Conservation (phyloP, 495 filamentous ascomycete species). For the Aspergillus sclerotioniger region DNA sequence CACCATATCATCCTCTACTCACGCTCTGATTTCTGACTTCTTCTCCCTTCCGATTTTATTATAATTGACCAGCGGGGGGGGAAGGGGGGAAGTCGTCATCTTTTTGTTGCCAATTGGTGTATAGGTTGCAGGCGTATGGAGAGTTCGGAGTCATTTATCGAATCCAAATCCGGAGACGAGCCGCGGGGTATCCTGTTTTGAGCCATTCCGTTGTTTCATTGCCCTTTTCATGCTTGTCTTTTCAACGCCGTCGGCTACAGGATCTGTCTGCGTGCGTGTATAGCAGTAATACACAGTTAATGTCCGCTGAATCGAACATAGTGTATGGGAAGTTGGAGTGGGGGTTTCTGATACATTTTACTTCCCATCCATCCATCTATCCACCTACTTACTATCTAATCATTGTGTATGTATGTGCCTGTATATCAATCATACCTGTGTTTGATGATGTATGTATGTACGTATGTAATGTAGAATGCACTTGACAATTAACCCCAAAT, state of each 20-base stretch:
- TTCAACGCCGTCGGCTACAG: background rate
- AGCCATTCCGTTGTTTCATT: background rate
- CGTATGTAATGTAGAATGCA: no score
- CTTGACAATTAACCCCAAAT: background rate
- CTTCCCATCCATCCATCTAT: background rate
- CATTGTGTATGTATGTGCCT: no score
- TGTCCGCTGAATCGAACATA: background rate
- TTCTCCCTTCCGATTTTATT: no score
- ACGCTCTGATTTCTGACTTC: no score
- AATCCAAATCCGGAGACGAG: background rate
- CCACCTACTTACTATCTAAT: background rate
- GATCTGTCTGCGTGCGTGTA: background rate
- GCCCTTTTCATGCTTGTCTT: background rate
- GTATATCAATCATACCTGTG: no score
- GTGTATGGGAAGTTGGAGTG: background rate
- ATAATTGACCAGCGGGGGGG: no score
- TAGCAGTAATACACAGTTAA: background rate
- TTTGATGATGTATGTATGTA: no score
- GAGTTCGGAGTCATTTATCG: conserved; percentile 12
- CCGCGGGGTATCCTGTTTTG: background rate
- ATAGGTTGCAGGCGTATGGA: conserved; percentile 15
- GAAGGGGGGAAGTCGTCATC: background rate
- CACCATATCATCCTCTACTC: no score
- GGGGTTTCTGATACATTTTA: background rate
- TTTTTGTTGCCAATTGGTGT: conserved; percentile 6